Conservation (phyloP, 805 yeast genomes). For the Kuraishia hungarica region DNA sequence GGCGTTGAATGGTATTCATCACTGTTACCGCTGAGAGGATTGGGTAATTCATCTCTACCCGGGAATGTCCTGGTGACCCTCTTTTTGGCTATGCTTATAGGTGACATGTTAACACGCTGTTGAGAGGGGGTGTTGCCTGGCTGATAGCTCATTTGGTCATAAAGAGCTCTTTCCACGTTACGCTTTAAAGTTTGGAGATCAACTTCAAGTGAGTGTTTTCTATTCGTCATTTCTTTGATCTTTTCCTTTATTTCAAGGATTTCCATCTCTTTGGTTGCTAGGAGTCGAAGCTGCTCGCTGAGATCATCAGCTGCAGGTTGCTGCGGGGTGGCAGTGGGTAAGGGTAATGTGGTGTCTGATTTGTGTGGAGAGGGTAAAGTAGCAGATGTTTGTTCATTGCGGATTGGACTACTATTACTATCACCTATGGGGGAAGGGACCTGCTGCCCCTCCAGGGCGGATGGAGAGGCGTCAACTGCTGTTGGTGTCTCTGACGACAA, state of each 20-base stretch:
- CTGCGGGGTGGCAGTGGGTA: not conserved
- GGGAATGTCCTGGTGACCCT: not conserved
- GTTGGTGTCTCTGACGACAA: not conserved
- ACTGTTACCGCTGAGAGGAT: not conserved
- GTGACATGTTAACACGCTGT: not conserved
- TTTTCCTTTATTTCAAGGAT: conserved; percentile 55
- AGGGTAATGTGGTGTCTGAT: not conserved
- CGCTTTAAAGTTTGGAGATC: conserved; percentile 45
- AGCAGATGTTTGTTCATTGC: too few species aligned
- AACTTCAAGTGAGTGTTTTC: conserved; percentile 31
- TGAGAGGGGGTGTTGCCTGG: not conserved
- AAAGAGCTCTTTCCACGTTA: conserved; percentile 36
- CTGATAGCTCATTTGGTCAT: conserved; percentile 26
- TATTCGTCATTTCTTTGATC: conserved; percentile 32
- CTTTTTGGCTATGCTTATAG: conserved; percentile 1
- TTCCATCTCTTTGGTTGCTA: conserved; percentile 65
- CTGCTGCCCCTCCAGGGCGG: too few species aligned
- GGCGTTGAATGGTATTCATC: not conserved
- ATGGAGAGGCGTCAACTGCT: not conserved
- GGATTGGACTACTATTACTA: too few species aligned
- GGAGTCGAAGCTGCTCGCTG: conserved; percentile 44
- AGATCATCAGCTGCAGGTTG: conserved; percentile 21
- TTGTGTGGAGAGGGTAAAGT: not conserved
- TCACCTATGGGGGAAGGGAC: too few species aligned
- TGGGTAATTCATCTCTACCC: not conserved